These are phyloP conservation scores for Chenopodium quinoa DNA, from an alignment of 148 eudicot genomes.

Conservation along the genomic window DNA sequence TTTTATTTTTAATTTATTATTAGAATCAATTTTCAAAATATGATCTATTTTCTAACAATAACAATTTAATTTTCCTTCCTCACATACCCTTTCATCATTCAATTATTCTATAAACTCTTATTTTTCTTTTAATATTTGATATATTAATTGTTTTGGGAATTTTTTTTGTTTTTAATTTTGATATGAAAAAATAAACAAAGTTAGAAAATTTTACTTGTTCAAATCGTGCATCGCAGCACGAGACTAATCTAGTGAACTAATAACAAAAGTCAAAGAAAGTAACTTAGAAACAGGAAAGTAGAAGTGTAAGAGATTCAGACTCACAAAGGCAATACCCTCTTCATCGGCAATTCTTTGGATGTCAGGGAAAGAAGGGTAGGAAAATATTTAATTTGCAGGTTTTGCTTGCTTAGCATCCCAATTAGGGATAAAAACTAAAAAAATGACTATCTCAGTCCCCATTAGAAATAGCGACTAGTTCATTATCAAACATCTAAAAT, in stretches of 20 bases:
- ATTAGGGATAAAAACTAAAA: constrained; percentile 53
- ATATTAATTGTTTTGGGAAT: too few relatives aligned
- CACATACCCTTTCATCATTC: too few relatives aligned
- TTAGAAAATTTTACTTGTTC: too few relatives aligned
- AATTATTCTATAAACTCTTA: too few relatives aligned
- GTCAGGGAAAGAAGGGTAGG: constrained; percentile 41
- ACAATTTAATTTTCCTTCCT: too few relatives aligned
- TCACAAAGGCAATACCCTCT: constrained; percentile 86
- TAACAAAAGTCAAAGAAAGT: background rate
- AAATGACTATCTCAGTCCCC: constrained; percentile 76
- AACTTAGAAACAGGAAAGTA: background rate
- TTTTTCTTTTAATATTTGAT: too few relatives aligned
- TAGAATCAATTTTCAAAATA: too few relatives aligned
- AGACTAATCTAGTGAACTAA: background rate
- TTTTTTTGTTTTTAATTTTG: too few relatives aligned
- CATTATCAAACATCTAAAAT: constrained; percentile 36
- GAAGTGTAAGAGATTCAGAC: constrained; percentile 40
- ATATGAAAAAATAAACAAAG: too few relatives aligned
- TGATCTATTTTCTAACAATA: too few relatives aligned
- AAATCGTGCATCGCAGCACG: too few relatives aligned
- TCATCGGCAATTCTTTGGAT: constrained; percentile 55
- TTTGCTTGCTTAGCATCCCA: constrained; percentile 41
- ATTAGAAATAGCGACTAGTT: constrained; percentile 59
- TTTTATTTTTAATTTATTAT: too few relatives aligned
- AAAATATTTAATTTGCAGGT: constrained; percentile 33